Conservation (phyloP, 768 basidiomycete species). For the Ephemerocybe angulata region DNA sequence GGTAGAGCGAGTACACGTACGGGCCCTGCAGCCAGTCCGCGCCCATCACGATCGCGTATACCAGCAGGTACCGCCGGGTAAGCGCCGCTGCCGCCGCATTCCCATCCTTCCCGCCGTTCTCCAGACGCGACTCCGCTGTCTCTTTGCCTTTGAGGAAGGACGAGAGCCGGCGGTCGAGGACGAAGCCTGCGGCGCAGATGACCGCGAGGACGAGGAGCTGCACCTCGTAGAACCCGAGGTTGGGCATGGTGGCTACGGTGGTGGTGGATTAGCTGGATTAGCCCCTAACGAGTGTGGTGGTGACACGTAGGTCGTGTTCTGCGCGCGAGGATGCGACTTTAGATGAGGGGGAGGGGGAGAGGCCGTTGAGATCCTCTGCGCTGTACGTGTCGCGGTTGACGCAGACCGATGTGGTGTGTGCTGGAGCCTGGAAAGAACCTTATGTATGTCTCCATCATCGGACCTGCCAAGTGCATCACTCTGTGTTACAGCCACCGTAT, state of each 20-base stretch:
- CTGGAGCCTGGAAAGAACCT: too few relatives aligned
- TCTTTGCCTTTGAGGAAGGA: conserved; percentile 3
- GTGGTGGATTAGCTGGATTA: background rate
- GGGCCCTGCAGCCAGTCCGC: conserved; percentile 82
- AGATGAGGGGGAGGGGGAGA: too few relatives aligned
- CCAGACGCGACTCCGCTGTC: conserved; percentile 18
- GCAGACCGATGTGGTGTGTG: too few relatives aligned
- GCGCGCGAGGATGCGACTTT: too few relatives aligned
- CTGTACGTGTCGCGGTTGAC: too few relatives aligned
- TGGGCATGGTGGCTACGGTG: background rate
- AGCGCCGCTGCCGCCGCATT: conserved; percentile 14
- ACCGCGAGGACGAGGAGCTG: conserved; percentile 21
- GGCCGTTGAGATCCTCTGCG: too few relatives aligned
- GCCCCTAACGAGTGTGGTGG: too few relatives aligned
- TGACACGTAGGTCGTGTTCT: too few relatives aligned
- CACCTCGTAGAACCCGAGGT: conserved; percentile 22
- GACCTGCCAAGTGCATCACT: too few relatives aligned
- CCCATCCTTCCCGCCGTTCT: conserved; percentile 14
- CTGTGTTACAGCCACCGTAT: too few relatives aligned
- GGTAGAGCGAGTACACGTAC: conserved; percentile 72
- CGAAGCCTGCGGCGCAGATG: conserved; percentile 19
- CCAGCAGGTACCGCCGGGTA: conserved; percentile 52
- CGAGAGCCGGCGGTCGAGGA: conserved; percentile 17
- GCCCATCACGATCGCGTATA: conserved; percentile 74
- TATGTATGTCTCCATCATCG: too few relatives aligned